Conservation (phyloP, 805 yeast genomes). For the Ogataea saltuana region DNA sequence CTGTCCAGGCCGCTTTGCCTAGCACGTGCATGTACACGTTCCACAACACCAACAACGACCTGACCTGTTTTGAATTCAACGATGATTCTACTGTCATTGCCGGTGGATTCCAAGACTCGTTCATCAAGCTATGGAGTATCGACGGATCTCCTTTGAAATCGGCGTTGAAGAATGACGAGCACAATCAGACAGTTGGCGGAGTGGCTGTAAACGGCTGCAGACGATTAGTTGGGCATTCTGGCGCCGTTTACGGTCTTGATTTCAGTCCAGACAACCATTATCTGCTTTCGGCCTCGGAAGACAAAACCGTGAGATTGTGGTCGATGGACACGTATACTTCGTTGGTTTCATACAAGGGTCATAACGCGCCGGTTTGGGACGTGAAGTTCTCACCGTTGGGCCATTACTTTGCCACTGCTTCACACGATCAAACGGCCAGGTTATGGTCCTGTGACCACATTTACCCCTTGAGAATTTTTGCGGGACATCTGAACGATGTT, state of each 20-base stretch:
- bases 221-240: constrained; percentile 86
- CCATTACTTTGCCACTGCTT: constrained; percentile 96
- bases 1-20: constrained; percentile 80
- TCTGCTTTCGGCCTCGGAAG: constrained; percentile 82
- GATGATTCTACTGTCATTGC: constrained; percentile 86
- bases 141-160: constrained; percentile 84
- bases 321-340: constrained; percentile 88
- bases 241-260: constrained; percentile 86
- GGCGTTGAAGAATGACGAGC: constrained; percentile 53
- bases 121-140: constrained; percentile 86
- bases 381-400: constrained; percentile 93
- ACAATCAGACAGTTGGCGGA: constrained; percentile 39
- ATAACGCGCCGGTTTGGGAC: constrained; percentile 97
- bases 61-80: constrained; percentile 85
- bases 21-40: constrained; percentile 97
- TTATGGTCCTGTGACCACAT: constrained; percentile 98
- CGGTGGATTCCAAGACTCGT: constrained; percentile 92
- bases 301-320: constrained; percentile 91
- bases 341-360: constrained; percentile 93
- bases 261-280: constrained; percentile 89
- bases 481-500: constrained; percentile 96
- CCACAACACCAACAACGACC: constrained; percentile 88
- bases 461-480: constrained; percentile 92
- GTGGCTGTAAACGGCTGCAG: constrained; percentile 37
- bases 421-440: constrained; percentile 96